Evolutionary conservation across 1,284 basidiomycete genomes (phyloP), one percentile per base, ranked within the genome.

Genomic region (Marasmius tenuissimus): DNA sequence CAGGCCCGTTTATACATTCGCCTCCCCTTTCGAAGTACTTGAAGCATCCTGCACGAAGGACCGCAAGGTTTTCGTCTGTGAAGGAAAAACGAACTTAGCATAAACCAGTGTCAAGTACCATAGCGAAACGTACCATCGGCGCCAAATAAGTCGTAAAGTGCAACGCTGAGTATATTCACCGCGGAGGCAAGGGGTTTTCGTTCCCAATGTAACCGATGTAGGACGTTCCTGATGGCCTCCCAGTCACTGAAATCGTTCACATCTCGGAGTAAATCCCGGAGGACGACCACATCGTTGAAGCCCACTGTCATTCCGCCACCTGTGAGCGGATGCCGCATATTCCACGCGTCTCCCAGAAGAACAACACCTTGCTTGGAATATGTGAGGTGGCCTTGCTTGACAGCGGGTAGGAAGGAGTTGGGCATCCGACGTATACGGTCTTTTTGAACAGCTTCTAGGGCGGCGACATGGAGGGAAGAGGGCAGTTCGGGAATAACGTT

Each of bases 241-340:
- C 62, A 63, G 33, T 51, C 37, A 2, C 20, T 35, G 1, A 89
- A 73, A 63, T 86, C 78, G 2, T 75, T 67, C 3, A 87, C 73
- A 3, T 77, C 74, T 0, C 77, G 74, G 0, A 97, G 77, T 62
- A 93, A 77, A 34, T 86, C 77, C 0, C 87, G 83, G 9, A 97
- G 80, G 20, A 92, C 71, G 16, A 94, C 88, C 14, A 92, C 91
- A 68, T 97, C 96, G 71, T 89, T 84, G 60, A 97, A 81, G 1
- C 94, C 94, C 49, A 97, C 95, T 1, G 94, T 96, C 96, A 98
- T 98, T 6, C 96, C 96, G 18, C 94, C 97, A 10, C 97, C 97
- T 0, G 97, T 99, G 11, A 99, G 82, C 0, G 97, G 97, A 76
- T 99, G 97, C 1, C 97, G 91, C 96, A 99, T 99, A 74, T 99